Evolutionary conservation across 1,284 basidiomycete species (phyloP).

Genomic region (Sphaerobolus stellatus): DNA sequence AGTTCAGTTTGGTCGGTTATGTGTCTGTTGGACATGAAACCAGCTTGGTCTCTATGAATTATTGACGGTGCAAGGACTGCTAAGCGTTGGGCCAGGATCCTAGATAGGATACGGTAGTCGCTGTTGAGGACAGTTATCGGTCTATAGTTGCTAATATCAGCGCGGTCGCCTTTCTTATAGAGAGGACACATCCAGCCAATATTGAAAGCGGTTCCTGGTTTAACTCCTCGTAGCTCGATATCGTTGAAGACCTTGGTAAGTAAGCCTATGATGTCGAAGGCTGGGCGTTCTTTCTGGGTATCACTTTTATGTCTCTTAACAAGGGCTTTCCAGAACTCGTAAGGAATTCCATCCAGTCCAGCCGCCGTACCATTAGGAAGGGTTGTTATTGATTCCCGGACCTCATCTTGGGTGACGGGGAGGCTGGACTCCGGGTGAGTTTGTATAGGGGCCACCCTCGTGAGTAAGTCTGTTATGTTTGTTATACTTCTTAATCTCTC

Average conservation of each 20-base stretch:
- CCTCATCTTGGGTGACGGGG: background rate
- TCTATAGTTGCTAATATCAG: background rate
- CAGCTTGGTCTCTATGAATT: background rate
- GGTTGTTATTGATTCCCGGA: background rate
- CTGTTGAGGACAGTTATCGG: background rate
- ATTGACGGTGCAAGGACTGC: background rate
- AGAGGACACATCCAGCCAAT: slow-evolving; percentile 24
- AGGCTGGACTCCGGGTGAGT: too few relatives aligned
- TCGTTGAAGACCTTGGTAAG: slow-evolving; percentile 13
- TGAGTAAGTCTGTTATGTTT: too few relatives aligned
- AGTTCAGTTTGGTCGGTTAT: background rate
- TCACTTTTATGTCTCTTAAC: background rate
- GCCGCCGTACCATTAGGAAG: slow-evolving; percentile 9
- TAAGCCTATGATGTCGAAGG: background rate
- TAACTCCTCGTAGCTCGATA: slow-evolving; percentile 15
- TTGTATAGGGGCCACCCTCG: too few relatives aligned
- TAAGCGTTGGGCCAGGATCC: background rate
- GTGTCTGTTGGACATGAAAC: background rate
- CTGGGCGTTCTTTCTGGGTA: background rate
- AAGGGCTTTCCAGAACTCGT: slow-evolving; percentile 19
- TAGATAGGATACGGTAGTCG: background rate
- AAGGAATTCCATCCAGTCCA: slow-evolving; percentile 19
- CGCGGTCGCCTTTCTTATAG: background rate
- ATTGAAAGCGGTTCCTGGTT: slow-evolving; percentile 19
- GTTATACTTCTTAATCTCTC: too few relatives aligned